Percentiles rank a stretch among this genome's conserved stretches.
These are phyloP conservation scores for Leptographium galeiforme DNA, from an alignment of 2,329 filamentous ascomycete species.

Conservation along the genomic window DNA sequence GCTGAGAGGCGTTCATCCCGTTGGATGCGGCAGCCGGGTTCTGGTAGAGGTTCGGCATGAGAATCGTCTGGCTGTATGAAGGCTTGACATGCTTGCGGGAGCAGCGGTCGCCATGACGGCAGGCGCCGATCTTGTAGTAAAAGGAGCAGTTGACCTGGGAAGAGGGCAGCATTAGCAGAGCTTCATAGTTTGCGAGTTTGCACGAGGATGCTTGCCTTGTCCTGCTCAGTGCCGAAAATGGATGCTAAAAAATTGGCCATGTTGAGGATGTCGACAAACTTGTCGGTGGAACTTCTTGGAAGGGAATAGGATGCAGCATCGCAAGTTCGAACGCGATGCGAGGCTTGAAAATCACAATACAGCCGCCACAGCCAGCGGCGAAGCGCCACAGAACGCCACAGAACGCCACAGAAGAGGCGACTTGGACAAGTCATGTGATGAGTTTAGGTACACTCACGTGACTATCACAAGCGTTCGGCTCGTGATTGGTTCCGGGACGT, in stretches of 20 bases:
- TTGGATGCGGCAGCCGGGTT: constrained; percentile 95
- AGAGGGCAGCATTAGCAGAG: neutral
- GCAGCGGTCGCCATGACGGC: constrained; percentile 95
- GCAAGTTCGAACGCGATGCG: neutral
- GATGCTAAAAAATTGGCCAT: constrained; percentile 99
- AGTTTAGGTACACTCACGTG: neutral
- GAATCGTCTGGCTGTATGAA: constrained; percentile 92
- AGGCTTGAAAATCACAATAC: neutral
- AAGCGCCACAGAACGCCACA: neutral
- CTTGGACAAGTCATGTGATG: neutral
- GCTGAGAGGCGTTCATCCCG: constrained; percentile 91
- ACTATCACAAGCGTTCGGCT: too few species aligned
- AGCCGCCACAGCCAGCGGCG: neutral
- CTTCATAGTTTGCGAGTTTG: neutral
- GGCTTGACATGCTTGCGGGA: constrained; percentile 98
- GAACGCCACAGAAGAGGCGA: neutral
- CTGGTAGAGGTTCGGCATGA: constrained; percentile 97
- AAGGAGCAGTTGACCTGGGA: constrained; percentile 84
- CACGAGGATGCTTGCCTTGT: constrained; percentile 44
- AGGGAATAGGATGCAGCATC: neutral
- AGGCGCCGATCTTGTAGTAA: constrained; percentile 99
- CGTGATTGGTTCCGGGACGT: too few species aligned
- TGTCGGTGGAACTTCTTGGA: neutral
- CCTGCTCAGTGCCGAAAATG: constrained; percentile 98
- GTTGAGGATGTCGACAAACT: constrained; percentile 8